Evolutionary conservation across 78 protist genomes (phyloP).

Genomic region (Isochrysis galbana): DNA sequence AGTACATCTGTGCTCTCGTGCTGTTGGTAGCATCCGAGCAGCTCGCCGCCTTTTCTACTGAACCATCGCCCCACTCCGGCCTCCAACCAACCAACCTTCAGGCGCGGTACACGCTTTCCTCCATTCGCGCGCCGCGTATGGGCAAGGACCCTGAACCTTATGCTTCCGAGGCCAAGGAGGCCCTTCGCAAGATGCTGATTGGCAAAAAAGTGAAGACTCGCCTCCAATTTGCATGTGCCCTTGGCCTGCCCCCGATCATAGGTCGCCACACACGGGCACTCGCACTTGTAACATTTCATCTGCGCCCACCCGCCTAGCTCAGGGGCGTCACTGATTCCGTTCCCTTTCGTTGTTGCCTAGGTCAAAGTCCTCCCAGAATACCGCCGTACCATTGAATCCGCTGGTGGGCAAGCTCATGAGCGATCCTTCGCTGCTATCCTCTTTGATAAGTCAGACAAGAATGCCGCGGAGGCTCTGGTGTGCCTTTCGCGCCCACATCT

Average conservation of each 20-base stretch:
- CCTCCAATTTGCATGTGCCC: too few relatives aligned
- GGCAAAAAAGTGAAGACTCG: constrained; percentile 14
- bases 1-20: too few relatives aligned
- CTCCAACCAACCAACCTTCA: background rate
- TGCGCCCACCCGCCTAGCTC: too few relatives aligned
- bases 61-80: too few relatives aligned
- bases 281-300: too few relatives aligned
- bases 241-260: too few relatives aligned
- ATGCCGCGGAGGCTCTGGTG: constrained; percentile 14
- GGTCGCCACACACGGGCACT: too few relatives aligned
- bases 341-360: too few relatives aligned
- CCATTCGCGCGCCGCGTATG: constrained; percentile 22
- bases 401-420: background rate
- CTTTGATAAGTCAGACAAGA: background rate
- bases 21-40: too few relatives aligned
- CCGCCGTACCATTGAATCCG: background rate
- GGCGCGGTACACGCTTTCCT: background rate
- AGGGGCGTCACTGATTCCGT: too few relatives aligned
- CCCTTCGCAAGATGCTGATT: constrained; percentile 28
- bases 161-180: constrained; percentile 52
- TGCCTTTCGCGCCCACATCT: too few relatives aligned
- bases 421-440: constrained; percentile 23
- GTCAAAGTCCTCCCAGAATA: constrained; percentile 33
- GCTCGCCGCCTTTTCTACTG: too few relatives aligned
- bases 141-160: constrained; percentile 36